Evolutionary conservation across 2,329 filamentous ascomycete species (phyloP), one percentile per base, ranked within the genome.

Genomic region (Aureobasidium leucospermi): DNA sequence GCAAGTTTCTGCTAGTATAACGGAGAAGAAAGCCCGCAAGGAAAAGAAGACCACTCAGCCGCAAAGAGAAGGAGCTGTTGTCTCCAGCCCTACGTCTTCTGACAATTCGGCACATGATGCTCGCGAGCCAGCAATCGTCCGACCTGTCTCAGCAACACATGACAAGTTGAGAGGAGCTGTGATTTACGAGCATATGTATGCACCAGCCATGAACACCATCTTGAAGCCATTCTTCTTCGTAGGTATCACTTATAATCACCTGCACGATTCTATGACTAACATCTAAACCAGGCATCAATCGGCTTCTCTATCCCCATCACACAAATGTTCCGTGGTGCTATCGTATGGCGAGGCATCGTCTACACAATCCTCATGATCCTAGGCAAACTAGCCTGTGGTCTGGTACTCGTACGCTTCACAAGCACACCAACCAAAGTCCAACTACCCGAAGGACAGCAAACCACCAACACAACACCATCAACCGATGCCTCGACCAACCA

Each of bases 221-320:
- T 68, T 90, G 0, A 83, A 82, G 55, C 86, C 87, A 0, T 79
- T 89, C 58, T 90, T 90, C 71, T 90, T 90, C 65, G 86, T 59
- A 43, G 23, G 47, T 49, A 43, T 16, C 31, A 46, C n/a, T 7
- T 38, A 11, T 13, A 7, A 16, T 6, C 9, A 9, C 6, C 15
- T 16, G 15, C 3, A 9, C n/a, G 1, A 6, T 19, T n/a, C 7
- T 11, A 1, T 10, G 8, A 56, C 41, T 60, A 16, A 60, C 19
- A 10, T 9, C 13, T n/a, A 10, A n/a, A 15, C 79, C 2, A 76
- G 75, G 87, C 80, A 2, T 84, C 81, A 0, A 87, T 93, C 38
- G 89, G 89, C 0, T 92, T 93, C 68, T 86, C 88, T 0, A 88
- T 94, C 1, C 89, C 89, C 0, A 86, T 93, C 32, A 82, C 80